These are phyloP conservation scores for Candida caryicola DNA, from an alignment of 805 yeast species.

Conservation along the genomic window DNA sequence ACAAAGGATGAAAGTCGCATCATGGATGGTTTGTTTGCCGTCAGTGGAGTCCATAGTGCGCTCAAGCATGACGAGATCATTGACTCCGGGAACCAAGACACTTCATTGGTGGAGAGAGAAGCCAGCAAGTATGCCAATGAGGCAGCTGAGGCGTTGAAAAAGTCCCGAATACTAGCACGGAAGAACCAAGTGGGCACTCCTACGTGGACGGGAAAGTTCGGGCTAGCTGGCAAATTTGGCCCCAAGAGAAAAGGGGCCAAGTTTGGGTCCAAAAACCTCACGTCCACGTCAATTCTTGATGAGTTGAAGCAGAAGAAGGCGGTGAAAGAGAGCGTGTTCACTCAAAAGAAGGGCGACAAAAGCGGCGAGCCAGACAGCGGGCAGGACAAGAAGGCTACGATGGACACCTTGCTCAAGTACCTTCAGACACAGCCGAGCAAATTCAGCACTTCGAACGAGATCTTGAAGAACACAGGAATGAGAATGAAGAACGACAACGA, in stretches of 20 bases:
- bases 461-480: conserved; percentile 40
- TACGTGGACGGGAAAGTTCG: conserved; percentile 95
- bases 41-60: conserved; percentile 69
- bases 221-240: conserved; percentile 66
- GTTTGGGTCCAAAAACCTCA: conserved; percentile 7
- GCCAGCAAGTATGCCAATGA: conserved; percentile 56
- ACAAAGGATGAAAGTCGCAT: conserved; percentile 52
- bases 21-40: conserved; percentile 72
- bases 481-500: conserved; percentile 42
- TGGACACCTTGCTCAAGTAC: conserved; percentile 39
- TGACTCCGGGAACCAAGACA: conserved; percentile 51
- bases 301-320: conserved; percentile 45
- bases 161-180: conserved; percentile 55
- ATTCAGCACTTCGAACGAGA: conserved; percentile 49
- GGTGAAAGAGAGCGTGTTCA: conserved; percentile 21
- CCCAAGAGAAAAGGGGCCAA: conserved; percentile 12
- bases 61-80: conserved; percentile 77
- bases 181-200: conserved; percentile 67
- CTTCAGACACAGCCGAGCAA: conserved; percentile 33
- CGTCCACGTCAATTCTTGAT: conserved; percentile 51
- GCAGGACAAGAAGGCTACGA: conserved; percentile 18
- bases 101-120: conserved; percentile 56
- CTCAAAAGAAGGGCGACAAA: conserved; percentile 5
- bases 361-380: conserved; percentile 2
- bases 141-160: conserved; percentile 55